Base-by-base conservation (phyloP, 495 filamentous ascomycete species). In the Penicillium atrosanguineum region DNA sequence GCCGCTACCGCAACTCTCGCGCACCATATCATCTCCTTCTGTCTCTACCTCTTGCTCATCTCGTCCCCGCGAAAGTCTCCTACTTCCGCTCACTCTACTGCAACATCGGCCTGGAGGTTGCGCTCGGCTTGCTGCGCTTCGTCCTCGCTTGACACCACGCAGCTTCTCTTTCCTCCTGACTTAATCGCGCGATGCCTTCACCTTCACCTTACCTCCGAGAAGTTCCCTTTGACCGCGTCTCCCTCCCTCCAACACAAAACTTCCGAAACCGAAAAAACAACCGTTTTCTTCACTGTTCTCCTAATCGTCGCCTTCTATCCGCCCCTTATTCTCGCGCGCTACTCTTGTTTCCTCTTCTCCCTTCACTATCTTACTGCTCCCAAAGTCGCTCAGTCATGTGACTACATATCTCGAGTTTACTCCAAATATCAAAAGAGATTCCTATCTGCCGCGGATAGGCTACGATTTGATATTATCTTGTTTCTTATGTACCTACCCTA, bases 11-110 rank as follows among this genome's bases (percentile, higher is more conserved):
- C 51, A 36, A 44, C 34, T 48, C 29, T 7, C 21, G 7, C 28
- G 12, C 43, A 38, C 7, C 16, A 48, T 31, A 11, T 45, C 42
- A 38, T 51, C 46, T 44, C 23, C 50, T 49, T 20, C 48, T 40
- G 37, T 53, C 61, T 51, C 55, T 59, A 52, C 58, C 48, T 62
- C 16, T 40, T 44, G 46, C 52, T 46, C 53, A 52, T 47, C 39
- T 34, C 48, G 41, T 46, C 40, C 48, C 47, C 34, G 6, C 28
- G 28, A 41, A 41, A 34, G 5, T 38, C 14, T 4, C 52, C 21
- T 21, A 6, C 14, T 16, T 25, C 18, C 44, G n/a, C 18, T 44
- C 39, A 29, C 31, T 44, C 16, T 11, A 29, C 43, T 37, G 31
- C 20, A 45, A 46, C 18, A 21, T 50, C 55, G 50, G 46, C 48